Evolutionary conservation across 352 stramenopile genomes (phyloP).

Genomic region (Phytopythium oedochilum): DNA sequence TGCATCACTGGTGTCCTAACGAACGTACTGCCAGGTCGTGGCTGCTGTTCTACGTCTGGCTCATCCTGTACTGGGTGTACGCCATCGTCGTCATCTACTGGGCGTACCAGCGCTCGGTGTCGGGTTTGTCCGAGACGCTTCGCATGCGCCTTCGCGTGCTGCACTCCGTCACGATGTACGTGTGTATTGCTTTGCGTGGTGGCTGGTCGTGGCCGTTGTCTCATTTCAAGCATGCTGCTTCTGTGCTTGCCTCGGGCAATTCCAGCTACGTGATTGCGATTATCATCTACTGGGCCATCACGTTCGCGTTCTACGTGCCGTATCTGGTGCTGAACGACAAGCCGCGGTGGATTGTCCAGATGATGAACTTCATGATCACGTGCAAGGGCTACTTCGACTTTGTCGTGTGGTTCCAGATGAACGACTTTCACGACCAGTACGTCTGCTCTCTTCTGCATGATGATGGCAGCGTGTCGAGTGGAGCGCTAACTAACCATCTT

Average conservation of each 20-base stretch:
- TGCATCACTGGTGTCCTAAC: neutral
- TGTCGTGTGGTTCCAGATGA: slow-evolving; percentile 88
- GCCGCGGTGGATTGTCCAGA: slow-evolving; percentile 45
- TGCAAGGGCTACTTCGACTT: slow-evolving; percentile 90
- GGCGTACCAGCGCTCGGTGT: slow-evolving; percentile 76
- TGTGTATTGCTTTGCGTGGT: neutral
- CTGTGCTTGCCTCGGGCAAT: neutral
- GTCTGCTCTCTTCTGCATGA: neutral
- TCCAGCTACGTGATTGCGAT: slow-evolving; percentile 86
- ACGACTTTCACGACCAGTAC: slow-evolving; percentile 63
- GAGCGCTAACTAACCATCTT: neutral
- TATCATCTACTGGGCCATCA: slow-evolving; percentile 88
- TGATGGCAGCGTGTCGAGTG: neutral
- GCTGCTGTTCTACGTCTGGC: slow-evolving; percentile 84
- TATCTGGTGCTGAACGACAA: slow-evolving; percentile 67
- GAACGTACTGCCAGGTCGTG: slow-evolving; percentile 56
- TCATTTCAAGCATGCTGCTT: slow-evolving; percentile 1
- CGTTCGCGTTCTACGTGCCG: slow-evolving; percentile 82
- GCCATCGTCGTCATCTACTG: slow-evolving; percentile 85
- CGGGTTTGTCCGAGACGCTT: slow-evolving; percentile 78
- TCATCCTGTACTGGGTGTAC: slow-evolving; percentile 85
- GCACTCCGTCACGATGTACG: slow-evolving; percentile 85
- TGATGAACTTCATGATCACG: slow-evolving; percentile 90
- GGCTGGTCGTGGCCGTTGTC: neutral
- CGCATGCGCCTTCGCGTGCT: slow-evolving; percentile 82